phyloP scores from a whole-genome alignment of 23 red algal species.

The Gracilariopsis chorda region DNA sequence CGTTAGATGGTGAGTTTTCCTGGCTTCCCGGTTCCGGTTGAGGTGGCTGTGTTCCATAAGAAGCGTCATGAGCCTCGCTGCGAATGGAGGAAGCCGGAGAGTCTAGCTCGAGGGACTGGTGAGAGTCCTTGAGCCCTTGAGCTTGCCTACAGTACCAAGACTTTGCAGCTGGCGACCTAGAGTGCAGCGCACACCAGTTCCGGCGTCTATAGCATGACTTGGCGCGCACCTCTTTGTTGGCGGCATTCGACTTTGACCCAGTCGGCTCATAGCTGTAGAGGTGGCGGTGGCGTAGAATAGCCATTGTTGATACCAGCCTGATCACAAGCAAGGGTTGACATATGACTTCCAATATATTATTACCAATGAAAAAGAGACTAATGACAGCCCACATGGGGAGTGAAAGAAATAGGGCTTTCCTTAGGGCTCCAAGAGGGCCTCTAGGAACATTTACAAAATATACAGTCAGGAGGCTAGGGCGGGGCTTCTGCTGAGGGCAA shows the following conservation, averaged over 20 bases:
- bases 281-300: neutral
- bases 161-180: neutral
- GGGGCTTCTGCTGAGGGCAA: neutral
- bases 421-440: neutral
- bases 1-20: neutral
- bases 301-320: neutral
- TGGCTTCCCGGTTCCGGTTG: neutral
- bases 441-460: conserved; percentile 13
- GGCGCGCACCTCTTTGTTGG: neutral
- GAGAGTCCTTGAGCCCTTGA: neutral
- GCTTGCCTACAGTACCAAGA: neutral
- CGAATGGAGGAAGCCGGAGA: no score
- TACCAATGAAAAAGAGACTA: neutral
- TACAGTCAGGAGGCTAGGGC: neutral
- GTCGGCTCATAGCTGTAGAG: neutral
- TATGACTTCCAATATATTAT: neutral
- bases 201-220: neutral
- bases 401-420: neutral
- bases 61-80: neutral
- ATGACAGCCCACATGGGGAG: conserved; percentile 12
- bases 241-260: neutral
- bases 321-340: neutral
- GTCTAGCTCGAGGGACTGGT: no score
- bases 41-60: neutral
- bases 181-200: neutral